Evolutionary conservation across 768 basidiomycete genomes (phyloP).

Genomic region (Cystobasidium tubakii): DNA sequence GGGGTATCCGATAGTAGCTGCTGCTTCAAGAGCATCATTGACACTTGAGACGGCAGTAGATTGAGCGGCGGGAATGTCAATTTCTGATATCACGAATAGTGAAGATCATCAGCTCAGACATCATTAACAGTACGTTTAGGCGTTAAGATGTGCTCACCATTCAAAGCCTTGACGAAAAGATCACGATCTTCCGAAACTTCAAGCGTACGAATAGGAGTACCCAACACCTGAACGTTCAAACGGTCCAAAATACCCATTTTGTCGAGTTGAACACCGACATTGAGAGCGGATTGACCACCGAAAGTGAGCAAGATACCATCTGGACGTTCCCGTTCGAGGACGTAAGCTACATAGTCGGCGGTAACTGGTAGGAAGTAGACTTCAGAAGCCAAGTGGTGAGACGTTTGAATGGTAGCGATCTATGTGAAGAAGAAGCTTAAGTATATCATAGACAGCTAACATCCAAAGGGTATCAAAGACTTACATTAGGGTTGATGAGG

Average conservation of each 20-base stretch:
- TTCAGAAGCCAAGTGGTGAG: constrained; percentile 89
- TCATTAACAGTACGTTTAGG: no score
- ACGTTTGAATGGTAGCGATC: constrained; percentile 98
- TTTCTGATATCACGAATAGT: no score
- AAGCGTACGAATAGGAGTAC: constrained; percentile 87
- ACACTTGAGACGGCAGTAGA: constrained; percentile 96
- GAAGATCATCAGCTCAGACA: no score
- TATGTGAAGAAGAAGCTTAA: no score
- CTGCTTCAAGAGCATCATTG: constrained; percentile 83
- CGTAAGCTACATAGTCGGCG: constrained; percentile 94
- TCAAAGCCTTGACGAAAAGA: constrained; percentile 89
- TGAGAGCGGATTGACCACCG: constrained; percentile 94
- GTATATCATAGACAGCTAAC: no score
- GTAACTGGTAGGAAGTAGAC: constrained; percentile 98
- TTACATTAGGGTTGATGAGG: constrained; percentile 84
- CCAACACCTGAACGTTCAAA: constrained; percentile 84
- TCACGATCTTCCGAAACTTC: constrained; percentile 97
- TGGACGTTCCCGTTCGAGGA: constrained; percentile 94
- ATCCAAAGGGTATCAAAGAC: constrained; percentile 16
- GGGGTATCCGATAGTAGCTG: constrained; percentile 86
- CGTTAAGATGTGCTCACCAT: no score
- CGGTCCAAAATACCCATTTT: constrained; percentile 93
- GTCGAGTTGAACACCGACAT: constrained; percentile 93
- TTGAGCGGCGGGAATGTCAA: constrained; percentile 89
- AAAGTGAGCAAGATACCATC: constrained; percentile 96